phyloP scores from a whole-genome alignment of 2,329 filamentous ascomycete species.

The Beauveria sp. region DNA sequence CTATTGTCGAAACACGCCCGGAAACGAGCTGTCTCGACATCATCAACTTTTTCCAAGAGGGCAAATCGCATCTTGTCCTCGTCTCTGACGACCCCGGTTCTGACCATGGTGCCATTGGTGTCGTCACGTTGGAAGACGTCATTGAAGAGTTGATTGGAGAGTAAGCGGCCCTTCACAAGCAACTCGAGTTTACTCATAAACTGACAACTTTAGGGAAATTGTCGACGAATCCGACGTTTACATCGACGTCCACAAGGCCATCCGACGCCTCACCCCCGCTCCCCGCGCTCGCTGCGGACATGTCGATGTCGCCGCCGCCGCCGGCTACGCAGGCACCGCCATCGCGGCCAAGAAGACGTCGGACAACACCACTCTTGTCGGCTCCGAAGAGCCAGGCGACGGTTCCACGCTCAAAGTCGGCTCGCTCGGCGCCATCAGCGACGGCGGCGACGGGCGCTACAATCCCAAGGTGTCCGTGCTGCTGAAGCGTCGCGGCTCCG shows the following conservation, averaged over 20 bases:
- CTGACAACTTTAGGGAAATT: slow-evolving; percentile 66
- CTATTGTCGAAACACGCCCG: slow-evolving; percentile 86
- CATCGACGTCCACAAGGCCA: slow-evolving; percentile 96
- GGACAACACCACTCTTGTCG: slow-evolving; percentile 24
- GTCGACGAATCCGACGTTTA: slow-evolving; percentile 99
- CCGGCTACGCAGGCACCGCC: slow-evolving; percentile 22
- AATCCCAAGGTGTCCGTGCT: slow-evolving; percentile 48
- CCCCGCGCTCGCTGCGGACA: slow-evolving; percentile 60
- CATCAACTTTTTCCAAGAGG: slow-evolving; percentile 99
- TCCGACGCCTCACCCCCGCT: slow-evolving; percentile 77
- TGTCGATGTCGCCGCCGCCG: slow-evolving; percentile 24
- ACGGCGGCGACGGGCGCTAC: slow-evolving; percentile 31
- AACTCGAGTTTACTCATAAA: not conserved
- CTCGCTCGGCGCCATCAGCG: slow-evolving; percentile 30
- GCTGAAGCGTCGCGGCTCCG: slow-evolving; percentile 51
- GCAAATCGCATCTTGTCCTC: slow-evolving; percentile 97
- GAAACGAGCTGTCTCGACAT: slow-evolving; percentile 97
- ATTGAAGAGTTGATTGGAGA: slow-evolving; percentile 98
- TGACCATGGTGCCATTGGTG: slow-evolving; percentile 80
- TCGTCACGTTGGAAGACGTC: slow-evolving; percentile 94
- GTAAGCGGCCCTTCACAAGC: slow-evolving; percentile 42
- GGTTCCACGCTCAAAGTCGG: slow-evolving; percentile 22
- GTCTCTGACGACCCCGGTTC: slow-evolving; percentile 89
- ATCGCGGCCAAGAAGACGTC: slow-evolving; percentile 24
- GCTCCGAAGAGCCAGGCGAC: slow-evolving; percentile 37